These are phyloP conservation scores for Zymoseptoria crescenta DNA, from an alignment of 2,329 filamentous ascomycete genomes.

Conservation along the genomic window DNA sequence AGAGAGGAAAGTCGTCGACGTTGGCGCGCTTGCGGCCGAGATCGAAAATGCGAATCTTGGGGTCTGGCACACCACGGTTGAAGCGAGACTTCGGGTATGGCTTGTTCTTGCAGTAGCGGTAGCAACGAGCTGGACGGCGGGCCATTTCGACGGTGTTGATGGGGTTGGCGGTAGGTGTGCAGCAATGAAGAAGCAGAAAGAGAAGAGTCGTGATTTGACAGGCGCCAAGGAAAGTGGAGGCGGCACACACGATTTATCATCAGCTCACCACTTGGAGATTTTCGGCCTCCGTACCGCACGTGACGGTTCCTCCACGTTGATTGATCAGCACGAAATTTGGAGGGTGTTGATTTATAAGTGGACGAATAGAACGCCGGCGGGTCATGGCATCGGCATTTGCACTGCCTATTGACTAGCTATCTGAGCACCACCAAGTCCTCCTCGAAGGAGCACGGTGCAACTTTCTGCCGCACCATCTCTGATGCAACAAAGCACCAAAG, in stretches of 20 bases:
- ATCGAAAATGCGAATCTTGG: conserved; percentile 83
- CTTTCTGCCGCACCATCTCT: not conserved
- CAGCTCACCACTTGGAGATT: no score
- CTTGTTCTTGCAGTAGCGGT: conserved; percentile 99
- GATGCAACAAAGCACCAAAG: not conserved
- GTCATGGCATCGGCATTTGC: conserved; percentile 8
- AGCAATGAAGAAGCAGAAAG: conserved; percentile 10
- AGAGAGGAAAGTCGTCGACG: conserved; percentile 99
- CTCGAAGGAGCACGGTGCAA: not conserved
- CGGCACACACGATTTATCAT: no score
- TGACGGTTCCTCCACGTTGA: no score
- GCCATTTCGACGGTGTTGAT: conserved; percentile 83
- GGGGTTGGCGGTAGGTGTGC: conserved; percentile 33
- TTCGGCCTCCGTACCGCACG: not conserved
- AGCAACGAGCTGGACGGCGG: conserved; percentile 98
- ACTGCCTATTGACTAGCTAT: conserved; percentile 6
- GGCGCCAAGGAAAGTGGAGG: not conserved
- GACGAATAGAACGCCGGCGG: no score
- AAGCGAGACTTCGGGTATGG: conserved; percentile 99
- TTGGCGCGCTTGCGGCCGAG: conserved; percentile 72
- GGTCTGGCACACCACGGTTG: conserved; percentile 82
- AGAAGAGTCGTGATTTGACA: conserved; percentile 12
- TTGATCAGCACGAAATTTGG: no score
- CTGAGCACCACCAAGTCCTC: not conserved
- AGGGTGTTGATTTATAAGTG: no score